Percentiles rank a stretch among this genome's conserved stretches.
Evolutionary conservation across 257 asterid genomes (phyloP).

Genomic region (Petunia axillaris): DNA sequence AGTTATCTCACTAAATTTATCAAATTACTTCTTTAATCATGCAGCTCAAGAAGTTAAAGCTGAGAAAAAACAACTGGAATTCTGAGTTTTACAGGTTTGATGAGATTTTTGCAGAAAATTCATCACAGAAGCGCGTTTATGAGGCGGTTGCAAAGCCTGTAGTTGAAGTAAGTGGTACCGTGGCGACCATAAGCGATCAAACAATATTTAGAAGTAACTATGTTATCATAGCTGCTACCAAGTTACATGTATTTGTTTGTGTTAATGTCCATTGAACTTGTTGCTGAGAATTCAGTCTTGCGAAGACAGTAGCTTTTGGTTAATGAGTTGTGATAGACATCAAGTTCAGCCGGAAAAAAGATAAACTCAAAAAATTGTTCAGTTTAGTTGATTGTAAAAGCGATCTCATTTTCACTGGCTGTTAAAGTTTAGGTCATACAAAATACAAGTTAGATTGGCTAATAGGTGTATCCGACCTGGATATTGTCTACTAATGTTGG

Average conservation of each 20-base stretch:
- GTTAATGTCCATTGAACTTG: neutral
- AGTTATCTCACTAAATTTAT: neutral
- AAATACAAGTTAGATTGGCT: neutral
- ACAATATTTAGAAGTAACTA: neutral
- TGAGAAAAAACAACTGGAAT: slow-evolving; percentile 90
- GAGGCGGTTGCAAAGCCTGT: slow-evolving; percentile 96
- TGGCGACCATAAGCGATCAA: neutral
- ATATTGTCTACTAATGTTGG: slow-evolving; percentile 8
- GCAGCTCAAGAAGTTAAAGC: slow-evolving; percentile 81
- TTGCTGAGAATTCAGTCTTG: neutral
- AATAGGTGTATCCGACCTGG: neutral
- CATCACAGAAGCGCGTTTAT: slow-evolving; percentile 88
- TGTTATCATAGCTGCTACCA: neutral
- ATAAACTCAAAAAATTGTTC: neutral
- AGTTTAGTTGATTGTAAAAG: slow-evolving; percentile 16
- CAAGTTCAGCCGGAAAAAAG: slow-evolving; percentile 9
- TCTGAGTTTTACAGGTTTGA: slow-evolving; percentile 78
- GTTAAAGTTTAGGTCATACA: neutral
- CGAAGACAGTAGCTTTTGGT: slow-evolving; percentile 8
- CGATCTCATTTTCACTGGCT: neutral
- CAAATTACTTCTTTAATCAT: slow-evolving; percentile 19
- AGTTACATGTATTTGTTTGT: slow-evolving; percentile 1
- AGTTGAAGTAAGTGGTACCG: slow-evolving; percentile 62
- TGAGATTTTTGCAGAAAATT: slow-evolving; percentile 73
- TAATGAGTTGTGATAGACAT: slow-evolving; percentile 2